A percentile compares a stretch with the other conserved stretches of the same genome.
phyloP scores from a whole-genome alignment of 306 rosid species.

The Malus asiatica region DNA sequence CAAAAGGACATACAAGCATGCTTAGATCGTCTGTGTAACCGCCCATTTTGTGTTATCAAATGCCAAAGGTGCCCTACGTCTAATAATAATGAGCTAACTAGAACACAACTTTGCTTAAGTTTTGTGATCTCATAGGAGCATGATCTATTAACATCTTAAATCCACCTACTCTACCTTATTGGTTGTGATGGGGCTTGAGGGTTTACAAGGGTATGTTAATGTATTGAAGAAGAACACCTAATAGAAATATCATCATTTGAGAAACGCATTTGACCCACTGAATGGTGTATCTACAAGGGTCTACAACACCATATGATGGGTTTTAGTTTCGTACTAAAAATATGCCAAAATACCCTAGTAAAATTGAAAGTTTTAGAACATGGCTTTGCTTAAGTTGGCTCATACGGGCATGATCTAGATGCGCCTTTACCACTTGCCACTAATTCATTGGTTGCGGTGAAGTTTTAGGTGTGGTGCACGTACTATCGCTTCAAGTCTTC shows the following conservation, averaged over 20 bases:
- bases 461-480: no score
- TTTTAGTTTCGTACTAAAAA: not conserved
- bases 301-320: not conserved
- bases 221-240: not conserved
- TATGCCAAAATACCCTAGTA: not conserved
- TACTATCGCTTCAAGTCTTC: no score
- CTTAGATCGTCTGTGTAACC: constrained; percentile 6
- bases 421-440: no score
- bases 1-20: constrained; percentile 4
- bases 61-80: not conserved
- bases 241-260: not conserved
- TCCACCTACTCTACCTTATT: not conserved
- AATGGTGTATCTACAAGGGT: not conserved
- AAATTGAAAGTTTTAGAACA: not conserved
- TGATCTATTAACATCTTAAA: not conserved
- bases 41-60: constrained; percentile 6
- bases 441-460: no score
- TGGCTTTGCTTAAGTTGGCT: not conserved
- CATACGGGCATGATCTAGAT: not conserved
- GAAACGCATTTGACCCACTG: not conserved
- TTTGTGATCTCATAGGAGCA: not conserved
- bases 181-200: not conserved
- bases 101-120: not conserved
- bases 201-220: not conserved
- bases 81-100: not conserved